Evolutionary conservation across 192 early-diverging fungal species (phyloP), one percentile per base, ranked within the genome.

Genomic region (Podila horticola): DNA sequence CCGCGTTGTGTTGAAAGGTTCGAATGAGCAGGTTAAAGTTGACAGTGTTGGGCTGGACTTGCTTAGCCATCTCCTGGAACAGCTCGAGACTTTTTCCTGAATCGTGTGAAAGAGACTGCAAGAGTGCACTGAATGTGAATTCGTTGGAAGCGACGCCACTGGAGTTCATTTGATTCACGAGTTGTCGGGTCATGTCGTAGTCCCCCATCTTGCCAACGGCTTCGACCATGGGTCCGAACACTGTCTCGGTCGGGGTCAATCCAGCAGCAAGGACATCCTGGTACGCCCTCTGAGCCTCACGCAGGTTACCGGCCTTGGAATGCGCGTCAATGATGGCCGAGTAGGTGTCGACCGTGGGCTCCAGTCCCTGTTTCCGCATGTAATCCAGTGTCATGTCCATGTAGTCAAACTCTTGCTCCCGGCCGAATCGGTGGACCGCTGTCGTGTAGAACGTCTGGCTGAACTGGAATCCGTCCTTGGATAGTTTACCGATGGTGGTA

Each of bases 21-120:
- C 82, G 64, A 6, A 87, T 84, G 9, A 90, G 52, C 2, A 84
- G 66, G 66, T 87, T 85, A 64, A 82, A 87, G 26, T 85, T 84
- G 34, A 87, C 71, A 13, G 67, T 52, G 30, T 82, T 84, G 8
- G 86, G 83, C 28, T 51, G 62, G 49, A 90, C 58, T 8, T 72
- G 69, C 55, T 73, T 64, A 5, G 77, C 72, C 17, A 81, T 58
- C 48, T 81, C 77, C 29, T 73, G 20, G 33, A 81, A 73, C 2
- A 81, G 77, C 5, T 36, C n/a, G 0, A 36, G 15, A 58, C 71
- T 72, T 24, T 20, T 36, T 9, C 58, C 62, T 17, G 71, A 48
- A n/a, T 73, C 62, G 13, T 66, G 20, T 2, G 77, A 58, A 26
- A 73, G 10, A 73, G 70, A 73, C 26, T 73, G 77, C 31, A 81